Evolutionary conservation across 345 rosid genomes (phyloP).

Genomic region (Acer campestre): DNA sequence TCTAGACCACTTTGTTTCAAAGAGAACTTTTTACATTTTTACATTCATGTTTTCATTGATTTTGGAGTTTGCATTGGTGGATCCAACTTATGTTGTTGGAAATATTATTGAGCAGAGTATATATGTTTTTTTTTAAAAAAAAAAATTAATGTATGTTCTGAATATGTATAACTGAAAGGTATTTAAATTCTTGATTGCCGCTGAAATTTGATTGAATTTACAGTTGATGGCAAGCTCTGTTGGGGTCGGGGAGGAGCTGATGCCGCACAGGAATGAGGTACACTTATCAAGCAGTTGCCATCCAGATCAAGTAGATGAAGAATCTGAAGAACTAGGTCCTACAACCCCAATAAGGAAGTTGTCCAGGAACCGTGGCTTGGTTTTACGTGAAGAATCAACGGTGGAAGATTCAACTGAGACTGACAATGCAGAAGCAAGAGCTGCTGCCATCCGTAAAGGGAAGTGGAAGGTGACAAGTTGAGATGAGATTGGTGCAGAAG

Average conservation of each 20-base stretch:
- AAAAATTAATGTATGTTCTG: not conserved
- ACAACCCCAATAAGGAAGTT: conserved; percentile 25
- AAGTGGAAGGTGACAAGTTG: conserved; percentile 13
- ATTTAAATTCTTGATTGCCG: not conserved
- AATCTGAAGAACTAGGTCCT: conserved; percentile 15
- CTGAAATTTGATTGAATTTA: conserved; percentile 7
- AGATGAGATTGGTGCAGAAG: not conserved
- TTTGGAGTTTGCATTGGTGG: not conserved
- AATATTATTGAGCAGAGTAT: not conserved
- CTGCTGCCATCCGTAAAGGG: conserved; percentile 12
- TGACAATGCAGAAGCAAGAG: not conserved
- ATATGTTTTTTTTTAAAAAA: not conserved
- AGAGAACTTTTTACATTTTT: not conserved
- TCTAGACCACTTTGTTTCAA: not conserved
- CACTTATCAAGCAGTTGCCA: not conserved
- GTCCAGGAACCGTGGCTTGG: conserved; percentile 30
- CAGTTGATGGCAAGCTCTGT: conserved; percentile 40
- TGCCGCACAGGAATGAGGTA: conserved; percentile 36
- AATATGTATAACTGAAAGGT: not conserved
- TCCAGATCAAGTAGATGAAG: conserved; percentile 3
- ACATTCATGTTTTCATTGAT: not conserved
- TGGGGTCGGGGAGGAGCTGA: conserved; percentile 37
- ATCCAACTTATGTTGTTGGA: not conserved
- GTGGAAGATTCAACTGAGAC: conserved; percentile 21
- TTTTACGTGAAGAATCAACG: conserved; percentile 25